Evolutionary conservation across 306 rosid genomes (phyloP).

Genomic region (Prunus mume): DNA sequence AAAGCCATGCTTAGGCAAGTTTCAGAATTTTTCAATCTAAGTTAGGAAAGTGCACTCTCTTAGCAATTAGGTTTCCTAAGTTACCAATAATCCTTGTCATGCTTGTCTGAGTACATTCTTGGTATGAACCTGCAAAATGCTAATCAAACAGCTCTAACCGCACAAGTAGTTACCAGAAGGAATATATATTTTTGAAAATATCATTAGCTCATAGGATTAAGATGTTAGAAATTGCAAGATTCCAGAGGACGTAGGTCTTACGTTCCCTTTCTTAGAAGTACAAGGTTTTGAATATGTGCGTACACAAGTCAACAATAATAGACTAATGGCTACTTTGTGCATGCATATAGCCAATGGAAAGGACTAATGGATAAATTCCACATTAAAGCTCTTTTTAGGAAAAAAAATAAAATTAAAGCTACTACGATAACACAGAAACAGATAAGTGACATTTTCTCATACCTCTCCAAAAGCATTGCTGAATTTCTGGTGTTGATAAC

Average conservation of each 20-base stretch:
- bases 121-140: not conserved
- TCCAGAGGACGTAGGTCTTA: not conserved
- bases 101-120: not conserved
- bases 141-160: not conserved
- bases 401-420: not conserved
- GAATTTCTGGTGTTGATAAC: constrained; percentile 76
- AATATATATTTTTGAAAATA: not conserved
- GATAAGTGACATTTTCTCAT: constrained; percentile 23
- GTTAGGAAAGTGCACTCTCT: not conserved
- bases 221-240: not conserved
- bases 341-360: not conserved
- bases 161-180: not conserved
- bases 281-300: not conserved
- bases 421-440: not conserved
- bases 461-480: constrained; percentile 94
- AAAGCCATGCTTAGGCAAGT: not conserved
- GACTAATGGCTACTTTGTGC: not conserved
- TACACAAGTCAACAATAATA: not conserved
- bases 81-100: not conserved
- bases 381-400: too few species aligned
- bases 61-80: not conserved
- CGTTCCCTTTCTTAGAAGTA: not conserved
- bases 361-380: not conserved
- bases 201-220: not conserved
- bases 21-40: not conserved